Percentiles rank a stretch among this genome's conserved stretches.
These are phyloP conservation scores for Kodamaea sp. DNA, from an alignment of 1,139 yeast species.

Conservation along the genomic window DNA sequence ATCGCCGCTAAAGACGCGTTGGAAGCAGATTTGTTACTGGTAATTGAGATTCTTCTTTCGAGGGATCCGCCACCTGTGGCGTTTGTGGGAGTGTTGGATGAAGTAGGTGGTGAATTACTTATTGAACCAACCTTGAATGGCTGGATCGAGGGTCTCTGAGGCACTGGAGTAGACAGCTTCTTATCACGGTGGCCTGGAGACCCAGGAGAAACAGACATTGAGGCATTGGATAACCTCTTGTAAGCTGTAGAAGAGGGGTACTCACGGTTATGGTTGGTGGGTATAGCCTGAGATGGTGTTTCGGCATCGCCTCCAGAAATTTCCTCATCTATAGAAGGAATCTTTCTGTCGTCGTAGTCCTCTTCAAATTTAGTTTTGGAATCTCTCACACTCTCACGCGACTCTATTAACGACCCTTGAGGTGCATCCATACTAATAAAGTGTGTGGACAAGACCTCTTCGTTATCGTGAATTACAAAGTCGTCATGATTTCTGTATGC, in stretches of 20 bases:
- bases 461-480: conserved; percentile 68
- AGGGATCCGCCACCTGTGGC: conserved; percentile 27
- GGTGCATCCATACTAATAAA: conserved; percentile 48
- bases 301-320: conserved; percentile 5
- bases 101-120: conserved; percentile 47
- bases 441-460: conserved; percentile 61
- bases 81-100: conserved; percentile 23
- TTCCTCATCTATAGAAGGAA: conserved; percentile 6
- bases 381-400: background rate
- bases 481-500: conserved; percentile 74
- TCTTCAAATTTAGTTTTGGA: background rate
- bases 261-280: conserved; percentile 1
- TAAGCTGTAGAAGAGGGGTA: conserved; percentile 7
- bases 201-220: conserved; percentile 32
- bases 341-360: conserved; percentile 2
- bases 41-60: conserved; percentile 45
- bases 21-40: conserved; percentile 52
- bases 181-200: conserved; percentile 15
- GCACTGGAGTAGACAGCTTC: conserved; percentile 20
- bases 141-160: conserved; percentile 44
- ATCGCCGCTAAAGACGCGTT: conserved; percentile 57
- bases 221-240: conserved; percentile 18
- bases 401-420: background rate
- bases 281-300: conserved; percentile 3
- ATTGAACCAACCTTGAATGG: conserved; percentile 67